These are phyloP conservation scores for Arabis hirsuta DNA, from an alignment of 345 rosid species.

Conservation along the genomic window DNA sequence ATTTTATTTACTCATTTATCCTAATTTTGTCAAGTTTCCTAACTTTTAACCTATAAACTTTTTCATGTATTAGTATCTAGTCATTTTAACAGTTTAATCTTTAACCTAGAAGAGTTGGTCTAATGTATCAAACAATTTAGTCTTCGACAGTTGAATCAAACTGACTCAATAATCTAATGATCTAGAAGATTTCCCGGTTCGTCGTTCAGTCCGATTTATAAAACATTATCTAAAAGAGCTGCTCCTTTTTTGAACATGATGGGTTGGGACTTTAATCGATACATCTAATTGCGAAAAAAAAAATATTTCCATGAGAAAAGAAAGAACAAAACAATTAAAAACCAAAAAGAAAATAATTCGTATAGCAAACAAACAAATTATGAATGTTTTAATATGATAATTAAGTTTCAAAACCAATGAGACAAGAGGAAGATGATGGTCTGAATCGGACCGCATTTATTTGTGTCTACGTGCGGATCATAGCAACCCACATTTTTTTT, in stretches of 20 bases:
- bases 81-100: not conserved
- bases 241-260: not conserved
- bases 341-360: constrained; percentile 10
- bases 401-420: constrained; percentile 31
- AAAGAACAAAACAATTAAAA: not conserved
- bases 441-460: constrained; percentile 65
- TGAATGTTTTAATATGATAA: constrained; percentile 25
- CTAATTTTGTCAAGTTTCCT: no score
- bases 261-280: not conserved
- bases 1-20: no score
- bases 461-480: constrained; percentile 49
- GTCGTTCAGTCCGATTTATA: not conserved
- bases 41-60: no score
- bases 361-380: constrained; percentile 24
- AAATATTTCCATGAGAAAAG: constrained; percentile 8
- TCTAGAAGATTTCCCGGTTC: not conserved
- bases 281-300: not conserved
- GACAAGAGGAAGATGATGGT: constrained; percentile 48
- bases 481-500: constrained; percentile 13
- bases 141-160: no score
- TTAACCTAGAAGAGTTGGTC: no score
- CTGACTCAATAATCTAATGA: not conserved
- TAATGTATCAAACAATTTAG: no score
- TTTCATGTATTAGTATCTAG: not conserved
- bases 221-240: not conserved